These are phyloP conservation scores for Neofusicoccum umdonicola DNA, from an alignment of 2,329 filamentous ascomycete species.

Conservation along the genomic window DNA sequence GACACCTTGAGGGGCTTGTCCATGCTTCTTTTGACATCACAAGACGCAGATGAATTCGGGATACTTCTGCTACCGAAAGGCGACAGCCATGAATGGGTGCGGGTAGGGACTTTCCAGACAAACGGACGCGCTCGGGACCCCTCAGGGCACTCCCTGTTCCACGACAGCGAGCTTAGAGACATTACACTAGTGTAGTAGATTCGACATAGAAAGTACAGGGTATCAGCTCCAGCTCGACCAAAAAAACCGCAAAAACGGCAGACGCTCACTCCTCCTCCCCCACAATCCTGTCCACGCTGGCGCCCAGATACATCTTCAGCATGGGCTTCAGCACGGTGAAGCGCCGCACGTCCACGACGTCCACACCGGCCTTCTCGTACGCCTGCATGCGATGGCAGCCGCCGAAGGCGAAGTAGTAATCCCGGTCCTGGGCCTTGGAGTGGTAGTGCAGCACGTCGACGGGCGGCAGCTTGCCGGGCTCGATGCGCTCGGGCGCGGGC, in stretches of 20 bases:
- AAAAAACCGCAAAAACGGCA: neutral
- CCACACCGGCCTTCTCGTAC: slow-evolving; percentile 12
- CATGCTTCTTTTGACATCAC: too few species aligned
- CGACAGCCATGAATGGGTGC: too few species aligned
- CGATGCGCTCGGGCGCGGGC: slow-evolving; percentile 17
- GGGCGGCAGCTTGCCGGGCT: slow-evolving; percentile 18
- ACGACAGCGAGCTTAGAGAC: too few species aligned
- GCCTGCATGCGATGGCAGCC: slow-evolving; percentile 18
- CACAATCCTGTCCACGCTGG: slow-evolving; percentile 17
- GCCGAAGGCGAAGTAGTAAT: slow-evolving; percentile 20
- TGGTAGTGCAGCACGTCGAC: slow-evolving; percentile 20
- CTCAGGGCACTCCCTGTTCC: too few species aligned
- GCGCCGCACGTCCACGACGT: slow-evolving; percentile 15
- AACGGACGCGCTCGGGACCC: too few species aligned
- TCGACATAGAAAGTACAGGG: too few species aligned
- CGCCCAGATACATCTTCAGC: slow-evolving; percentile 20
- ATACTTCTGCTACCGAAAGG: too few species aligned
- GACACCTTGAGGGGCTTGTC: too few species aligned
- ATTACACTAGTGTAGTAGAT: too few species aligned
- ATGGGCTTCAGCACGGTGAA: slow-evolving; percentile 18
- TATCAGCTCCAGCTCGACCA: too few species aligned
- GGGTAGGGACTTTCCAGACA: too few species aligned
- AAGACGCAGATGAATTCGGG: too few species aligned
- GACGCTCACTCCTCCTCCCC: neutral
- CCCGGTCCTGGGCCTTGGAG: neutral